A percentile compares a stretch with the other conserved stretches of the same genome.
Conservation (phyloP, 2,329 filamentous ascomycete species). For the Diplodia corticola region DNA sequence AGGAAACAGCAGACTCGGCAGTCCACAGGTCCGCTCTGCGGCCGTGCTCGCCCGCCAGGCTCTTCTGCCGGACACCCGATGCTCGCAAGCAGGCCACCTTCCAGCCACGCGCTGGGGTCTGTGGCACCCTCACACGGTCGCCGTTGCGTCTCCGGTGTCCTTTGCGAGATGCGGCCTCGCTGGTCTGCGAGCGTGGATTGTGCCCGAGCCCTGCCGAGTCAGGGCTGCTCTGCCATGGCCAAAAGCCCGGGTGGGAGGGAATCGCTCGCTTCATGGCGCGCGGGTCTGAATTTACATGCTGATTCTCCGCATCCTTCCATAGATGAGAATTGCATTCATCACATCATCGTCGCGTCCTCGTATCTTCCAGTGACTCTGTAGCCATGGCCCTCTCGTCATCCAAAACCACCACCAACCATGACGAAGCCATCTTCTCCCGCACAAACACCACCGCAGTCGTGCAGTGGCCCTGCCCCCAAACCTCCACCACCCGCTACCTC, state of each 20-base stretch:
- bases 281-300: not conserved
- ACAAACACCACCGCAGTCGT: not conserved
- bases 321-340: not conserved
- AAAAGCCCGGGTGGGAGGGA: not conserved
- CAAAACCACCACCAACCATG: not conserved
- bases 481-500: not conserved
- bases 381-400: not conserved
- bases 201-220: not conserved
- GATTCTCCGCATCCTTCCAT: not conserved
- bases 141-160: not conserved
- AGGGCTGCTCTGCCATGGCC: not conserved
- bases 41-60: too few relatives aligned
- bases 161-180: too few relatives aligned
- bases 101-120: not conserved
- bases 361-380: not conserved
- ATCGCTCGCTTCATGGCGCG: not conserved
- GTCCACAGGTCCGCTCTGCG: not conserved
- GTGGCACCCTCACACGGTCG: not conserved
- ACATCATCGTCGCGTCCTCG: not conserved
- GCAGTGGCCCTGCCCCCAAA: not conserved
- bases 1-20: not conserved
- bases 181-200: not conserved
- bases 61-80: not conserved
- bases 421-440: too few relatives aligned
- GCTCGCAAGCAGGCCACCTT: slow-evolving; percentile 3